A percentile compares a stretch with the other conserved stretches of the same genome.
Conservation (phyloP, 2,329 filamentous ascomycete species). For the Penicillium sp. region DNA sequence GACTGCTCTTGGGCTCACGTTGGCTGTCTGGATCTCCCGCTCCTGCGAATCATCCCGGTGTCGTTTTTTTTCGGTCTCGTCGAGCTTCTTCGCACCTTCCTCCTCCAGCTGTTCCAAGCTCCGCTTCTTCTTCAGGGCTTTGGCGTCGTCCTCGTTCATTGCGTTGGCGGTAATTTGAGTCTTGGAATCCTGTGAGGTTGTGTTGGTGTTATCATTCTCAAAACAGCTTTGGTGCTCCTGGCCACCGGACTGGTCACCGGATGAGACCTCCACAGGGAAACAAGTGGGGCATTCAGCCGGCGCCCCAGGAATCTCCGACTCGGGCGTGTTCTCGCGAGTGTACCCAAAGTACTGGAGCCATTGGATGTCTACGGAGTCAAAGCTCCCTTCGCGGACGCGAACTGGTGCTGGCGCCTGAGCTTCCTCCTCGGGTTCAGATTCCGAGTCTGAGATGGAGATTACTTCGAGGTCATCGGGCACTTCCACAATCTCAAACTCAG, state of each 20-base stretch:
- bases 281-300: neutral
- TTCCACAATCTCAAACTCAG: neutral
- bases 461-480: neutral
- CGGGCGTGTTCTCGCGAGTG: neutral
- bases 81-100: conserved; percentile 30
- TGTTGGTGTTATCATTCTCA: conserved; percentile 17
- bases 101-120: conserved; percentile 49
- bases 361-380: neutral
- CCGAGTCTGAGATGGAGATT: conserved; percentile 4
- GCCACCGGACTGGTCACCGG: neutral
- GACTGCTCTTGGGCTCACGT: conserved; percentile 26
- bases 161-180: conserved; percentile 10
- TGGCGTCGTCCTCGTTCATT: conserved; percentile 29
- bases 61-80: conserved; percentile 49
- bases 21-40: conserved; percentile 32
- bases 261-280: neutral
- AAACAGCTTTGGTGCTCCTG: neutral
- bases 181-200: conserved; percentile 9
- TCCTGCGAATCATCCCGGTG: conserved; percentile 49
- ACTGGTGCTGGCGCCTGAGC: neutral
- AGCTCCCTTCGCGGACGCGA: neutral
- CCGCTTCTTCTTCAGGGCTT: conserved; percentile 49
- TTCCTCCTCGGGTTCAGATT: conserved; percentile 1
- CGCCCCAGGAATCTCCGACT: conserved; percentile 2
- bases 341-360: neutral